Percentiles rank a stretch among this genome's conserved stretches.
Evolutionary conservation across 1,284 basidiomycete genomes (phyloP).

Genomic region (Cryptococcus sp.): DNA sequence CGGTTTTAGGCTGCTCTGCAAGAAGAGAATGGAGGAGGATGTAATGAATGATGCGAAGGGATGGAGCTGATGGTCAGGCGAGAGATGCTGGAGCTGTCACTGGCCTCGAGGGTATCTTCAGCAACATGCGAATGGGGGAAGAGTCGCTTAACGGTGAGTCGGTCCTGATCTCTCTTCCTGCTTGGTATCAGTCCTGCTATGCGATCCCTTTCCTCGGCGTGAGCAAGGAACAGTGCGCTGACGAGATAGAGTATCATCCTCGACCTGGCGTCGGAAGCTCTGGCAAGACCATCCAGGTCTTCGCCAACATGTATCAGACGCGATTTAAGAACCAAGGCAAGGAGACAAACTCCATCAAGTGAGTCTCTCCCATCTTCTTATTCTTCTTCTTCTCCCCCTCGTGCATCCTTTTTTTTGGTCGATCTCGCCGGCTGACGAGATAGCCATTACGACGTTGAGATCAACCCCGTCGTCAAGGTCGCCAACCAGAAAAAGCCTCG

Average conservation of each 20-base stretch:
- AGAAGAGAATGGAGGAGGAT: too few species aligned
- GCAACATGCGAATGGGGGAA: conserved; percentile 1
- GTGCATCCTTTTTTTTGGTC: too few species aligned
- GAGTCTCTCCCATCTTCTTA: conserved; percentile 9
- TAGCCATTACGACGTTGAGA: conserved; percentile 44
- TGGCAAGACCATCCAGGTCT: conserved; percentile 32
- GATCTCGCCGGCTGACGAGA: not conserved
- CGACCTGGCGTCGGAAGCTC: conserved; percentile 31
- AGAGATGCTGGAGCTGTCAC: not conserved
- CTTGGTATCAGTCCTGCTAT: not conserved
- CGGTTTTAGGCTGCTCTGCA: not conserved
- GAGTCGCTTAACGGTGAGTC: conserved; percentile 5
- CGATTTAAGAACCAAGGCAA: conserved; percentile 29
- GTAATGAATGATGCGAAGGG: too few species aligned
- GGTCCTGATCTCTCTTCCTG: not conserved
- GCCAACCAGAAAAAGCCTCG: conserved; percentile 39
- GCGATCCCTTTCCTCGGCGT: not conserved
- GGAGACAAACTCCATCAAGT: conserved; percentile 36
- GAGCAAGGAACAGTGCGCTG: not conserved
- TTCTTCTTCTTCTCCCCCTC: not conserved
- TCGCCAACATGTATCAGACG: conserved; percentile 41
- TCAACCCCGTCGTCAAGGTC: conserved; percentile 35
- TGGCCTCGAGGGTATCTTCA: conserved; percentile 4
- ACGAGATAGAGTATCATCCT: conserved; percentile 11
- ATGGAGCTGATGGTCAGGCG: not conserved